Evolutionary conservation across 1,284 basidiomycete genomes (phyloP).

Genomic region (Inonotus hispidus): DNA sequence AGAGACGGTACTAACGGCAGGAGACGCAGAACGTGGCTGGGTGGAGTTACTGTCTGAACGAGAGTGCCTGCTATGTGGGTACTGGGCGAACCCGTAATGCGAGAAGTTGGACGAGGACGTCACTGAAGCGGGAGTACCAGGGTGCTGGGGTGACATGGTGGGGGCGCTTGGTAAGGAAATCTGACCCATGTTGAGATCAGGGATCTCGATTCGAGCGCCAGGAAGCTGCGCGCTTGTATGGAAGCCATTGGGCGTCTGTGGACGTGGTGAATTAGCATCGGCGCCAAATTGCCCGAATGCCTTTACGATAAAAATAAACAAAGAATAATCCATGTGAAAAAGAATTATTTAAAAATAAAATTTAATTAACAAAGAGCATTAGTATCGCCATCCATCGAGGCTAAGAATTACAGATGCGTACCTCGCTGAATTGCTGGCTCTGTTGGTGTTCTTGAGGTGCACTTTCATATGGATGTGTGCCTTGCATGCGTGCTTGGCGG

Average conservation of each 20-base stretch:
- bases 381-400: neutral
- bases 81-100: constrained; percentile 22
- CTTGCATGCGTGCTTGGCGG: constrained; percentile 16
- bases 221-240: neutral
- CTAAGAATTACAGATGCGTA: neutral
- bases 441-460: neutral
- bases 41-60: constrained; percentile 41
- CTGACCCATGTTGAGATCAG: constrained; percentile 7
- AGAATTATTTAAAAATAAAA: no score
- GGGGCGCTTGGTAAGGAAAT: constrained; percentile 5
- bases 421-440: constrained; percentile 5
- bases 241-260: constrained; percentile 10
- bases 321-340: neutral
- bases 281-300: neutral
- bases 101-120: constrained; percentile 21
- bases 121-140: constrained; percentile 14
- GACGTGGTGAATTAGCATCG: constrained; percentile 1
- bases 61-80: constrained; percentile 27
- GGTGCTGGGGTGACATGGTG: constrained; percentile 14
- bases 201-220: neutral
- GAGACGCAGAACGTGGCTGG: constrained; percentile 53
- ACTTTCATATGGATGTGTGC: neutral
- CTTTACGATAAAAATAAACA: neutral
- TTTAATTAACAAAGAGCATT: neutral
- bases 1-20: constrained; percentile 52